A percentile compares a stretch with the other conserved stretches of the same genome.
phyloP scores from a whole-genome alignment of 2,329 filamentous ascomycete genomes.

The Penicillium sp. region DNA sequence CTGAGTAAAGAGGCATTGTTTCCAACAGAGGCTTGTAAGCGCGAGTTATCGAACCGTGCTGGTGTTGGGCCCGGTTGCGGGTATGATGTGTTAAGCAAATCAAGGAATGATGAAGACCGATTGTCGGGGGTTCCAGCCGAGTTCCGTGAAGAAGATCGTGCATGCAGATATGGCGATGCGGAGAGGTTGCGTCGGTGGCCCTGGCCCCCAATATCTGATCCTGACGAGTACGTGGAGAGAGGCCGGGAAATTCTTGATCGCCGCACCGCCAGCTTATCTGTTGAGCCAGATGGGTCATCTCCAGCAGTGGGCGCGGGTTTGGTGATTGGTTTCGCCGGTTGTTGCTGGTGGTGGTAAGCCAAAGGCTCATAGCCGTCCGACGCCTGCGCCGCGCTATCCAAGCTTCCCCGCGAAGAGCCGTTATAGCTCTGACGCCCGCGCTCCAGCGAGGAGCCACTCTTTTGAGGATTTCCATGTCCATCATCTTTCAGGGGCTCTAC shows the following conservation, averaged over 20 bases:
- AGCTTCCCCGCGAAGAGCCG: conserved; percentile 37
- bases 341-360: conserved; percentile 53
- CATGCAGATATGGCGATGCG: conserved; percentile 49
- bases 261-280: conserved; percentile 61
- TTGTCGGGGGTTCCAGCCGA: conserved; percentile 57
- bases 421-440: conserved; percentile 27
- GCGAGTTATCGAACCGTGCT: conserved; percentile 72
- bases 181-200: conserved; percentile 61
- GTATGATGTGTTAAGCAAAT: conserved; percentile 68
- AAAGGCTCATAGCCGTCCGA: conserved; percentile 48
- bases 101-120: conserved; percentile 60
- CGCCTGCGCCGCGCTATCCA: conserved; percentile 35
- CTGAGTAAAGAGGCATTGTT: conserved; percentile 88
- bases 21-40: conserved; percentile 75
- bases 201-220: conserved; percentile 58
- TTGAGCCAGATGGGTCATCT: conserved; percentile 54
- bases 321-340: conserved; percentile 36
- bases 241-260: conserved; percentile 60
- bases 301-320: conserved; percentile 33
- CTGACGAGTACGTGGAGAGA: conserved; percentile 71
- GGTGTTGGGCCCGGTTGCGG: conserved; percentile 71
- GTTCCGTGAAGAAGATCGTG: conserved; percentile 50
- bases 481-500: conserved; percentile 31
- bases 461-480: conserved; percentile 15
- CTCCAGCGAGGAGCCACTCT: conserved; percentile 28